Evolutionary conservation across 345 rosid genomes (phyloP).

Genomic region (Geranium brycei): DNA sequence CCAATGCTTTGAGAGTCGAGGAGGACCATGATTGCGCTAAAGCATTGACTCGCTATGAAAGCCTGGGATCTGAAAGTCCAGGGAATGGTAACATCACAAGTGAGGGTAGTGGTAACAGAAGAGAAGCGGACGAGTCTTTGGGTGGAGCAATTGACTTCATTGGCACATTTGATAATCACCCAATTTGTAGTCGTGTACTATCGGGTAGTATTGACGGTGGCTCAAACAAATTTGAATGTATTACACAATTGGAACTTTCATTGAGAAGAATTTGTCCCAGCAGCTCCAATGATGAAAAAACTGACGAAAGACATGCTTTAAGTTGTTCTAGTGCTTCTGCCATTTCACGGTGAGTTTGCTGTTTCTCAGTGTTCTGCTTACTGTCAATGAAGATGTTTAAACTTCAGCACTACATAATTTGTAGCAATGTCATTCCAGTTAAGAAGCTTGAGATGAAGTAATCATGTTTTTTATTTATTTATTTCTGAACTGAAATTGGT

Average conservation of each 20-base stretch:
- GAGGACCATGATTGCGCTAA: constrained; percentile 14
- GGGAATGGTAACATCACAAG: constrained; percentile 10
- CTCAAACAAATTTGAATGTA: constrained; percentile 25
- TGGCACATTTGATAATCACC: constrained; percentile 32
- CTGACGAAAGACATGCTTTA: constrained; percentile 40
- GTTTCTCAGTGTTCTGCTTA: neutral
- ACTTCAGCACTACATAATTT: no score
- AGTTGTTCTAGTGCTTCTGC: constrained; percentile 76
- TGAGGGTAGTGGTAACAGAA: constrained; percentile 14
- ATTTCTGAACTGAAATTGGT: no score
- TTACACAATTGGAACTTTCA: constrained; percentile 57
- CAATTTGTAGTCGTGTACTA: constrained; percentile 1
- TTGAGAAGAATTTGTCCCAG: constrained; percentile 39
- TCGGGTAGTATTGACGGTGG: constrained; percentile 9
- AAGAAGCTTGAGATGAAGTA: no score
- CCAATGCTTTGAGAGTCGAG: constrained; percentile 8
- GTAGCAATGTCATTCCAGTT: no score
- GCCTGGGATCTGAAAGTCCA: constrained; percentile 17
- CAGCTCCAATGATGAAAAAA: constrained; percentile 20
- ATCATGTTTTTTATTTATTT: no score
- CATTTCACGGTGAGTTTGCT: constrained; percentile 51
- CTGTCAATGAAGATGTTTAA: no score
- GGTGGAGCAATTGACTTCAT: constrained; percentile 71
- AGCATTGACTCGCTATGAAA: constrained; percentile 8
- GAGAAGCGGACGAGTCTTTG: constrained; percentile 15